These are phyloP conservation scores for Apium graveolens DNA, from an alignment of 129 eudicot genomes.

Conservation along the genomic window DNA sequence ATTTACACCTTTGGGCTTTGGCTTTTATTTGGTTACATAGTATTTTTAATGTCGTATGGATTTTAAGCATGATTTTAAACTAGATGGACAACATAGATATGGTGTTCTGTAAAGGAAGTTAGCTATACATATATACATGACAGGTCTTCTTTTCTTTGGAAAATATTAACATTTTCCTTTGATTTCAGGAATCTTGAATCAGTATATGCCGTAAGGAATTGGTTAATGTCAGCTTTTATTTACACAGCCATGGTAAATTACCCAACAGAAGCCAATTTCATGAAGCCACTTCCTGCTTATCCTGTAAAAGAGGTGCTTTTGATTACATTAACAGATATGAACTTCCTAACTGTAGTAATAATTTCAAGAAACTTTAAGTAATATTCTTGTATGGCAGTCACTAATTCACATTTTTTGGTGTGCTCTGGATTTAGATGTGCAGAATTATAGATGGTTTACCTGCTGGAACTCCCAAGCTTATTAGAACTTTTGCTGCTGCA, in stretches of 20 bases:
- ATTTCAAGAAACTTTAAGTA: background rate
- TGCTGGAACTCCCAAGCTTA: conserved; percentile 26
- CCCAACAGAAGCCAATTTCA: conserved; percentile 37
- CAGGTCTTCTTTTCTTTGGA: background rate
- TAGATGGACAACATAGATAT: background rate
- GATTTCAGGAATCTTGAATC: conserved; percentile 34
- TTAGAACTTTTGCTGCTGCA: conserved; percentile 42
- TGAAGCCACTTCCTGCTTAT: conserved; percentile 50
- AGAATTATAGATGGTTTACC: conserved; percentile 37
- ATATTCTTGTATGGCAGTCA: background rate
- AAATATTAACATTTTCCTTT: background rate
- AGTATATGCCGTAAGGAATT: conserved; percentile 26
- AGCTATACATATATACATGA: background rate
- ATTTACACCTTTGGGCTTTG: background rate
- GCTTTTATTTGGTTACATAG: background rate
- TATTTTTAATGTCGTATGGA: background rate
- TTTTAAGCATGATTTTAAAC: background rate
- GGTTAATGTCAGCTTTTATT: conserved; percentile 46
- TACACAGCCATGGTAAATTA: conserved; percentile 57
- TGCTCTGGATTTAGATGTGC: conserved; percentile 35
- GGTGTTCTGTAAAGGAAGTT: background rate
- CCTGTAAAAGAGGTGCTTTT: conserved; percentile 36
- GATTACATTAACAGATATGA: background rate
- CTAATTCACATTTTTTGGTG: background rate
- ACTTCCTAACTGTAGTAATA: background rate